Percentiles rank a stretch among this genome's conserved stretches.
Evolutionary conservation across 164 flowering plant genomes (phyloP).

Genomic region (Liquidambar formosana): DNA sequence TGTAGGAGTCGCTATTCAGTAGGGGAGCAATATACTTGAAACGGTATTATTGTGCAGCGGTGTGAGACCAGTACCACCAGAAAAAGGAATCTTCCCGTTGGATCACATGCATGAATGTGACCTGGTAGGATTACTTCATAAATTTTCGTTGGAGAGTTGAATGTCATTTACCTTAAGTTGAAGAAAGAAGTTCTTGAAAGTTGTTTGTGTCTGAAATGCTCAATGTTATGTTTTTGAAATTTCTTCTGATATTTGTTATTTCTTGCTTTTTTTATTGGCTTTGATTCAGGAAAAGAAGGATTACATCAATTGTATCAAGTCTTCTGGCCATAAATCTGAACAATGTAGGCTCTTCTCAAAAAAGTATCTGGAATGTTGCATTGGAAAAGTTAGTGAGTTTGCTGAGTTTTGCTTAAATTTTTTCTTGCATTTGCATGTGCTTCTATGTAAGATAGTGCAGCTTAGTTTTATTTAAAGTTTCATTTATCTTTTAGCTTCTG

Average conservation of each 20-base stretch:
- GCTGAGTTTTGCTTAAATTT: too few relatives aligned
- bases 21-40: neutral
- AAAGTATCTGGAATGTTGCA: constrained; percentile 85
- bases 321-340: constrained; percentile 72
- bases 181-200: neutral
- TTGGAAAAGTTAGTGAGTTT: constrained; percentile 66
- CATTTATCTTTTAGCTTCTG: neutral
- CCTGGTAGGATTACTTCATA: constrained; percentile 40
- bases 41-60: constrained; percentile 40
- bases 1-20: neutral
- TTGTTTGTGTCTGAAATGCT: neutral
- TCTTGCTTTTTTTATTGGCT: neutral
- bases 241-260: neutral
- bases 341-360: constrained; percentile 74
- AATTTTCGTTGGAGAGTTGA: neutral
- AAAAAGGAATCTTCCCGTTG: constrained; percentile 91
- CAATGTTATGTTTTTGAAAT: neutral
- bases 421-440: too few relatives aligned
- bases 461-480: neutral
- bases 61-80: constrained; percentile 84
- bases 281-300: constrained; percentile 80
- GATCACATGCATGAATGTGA: constrained; percentile 92
- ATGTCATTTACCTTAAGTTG: neutral
- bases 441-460: neutral
- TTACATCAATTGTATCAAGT: constrained; percentile 73